Conservation (phyloP, 176 grass and related monocot species). For the Ensete ventricosum region DNA sequence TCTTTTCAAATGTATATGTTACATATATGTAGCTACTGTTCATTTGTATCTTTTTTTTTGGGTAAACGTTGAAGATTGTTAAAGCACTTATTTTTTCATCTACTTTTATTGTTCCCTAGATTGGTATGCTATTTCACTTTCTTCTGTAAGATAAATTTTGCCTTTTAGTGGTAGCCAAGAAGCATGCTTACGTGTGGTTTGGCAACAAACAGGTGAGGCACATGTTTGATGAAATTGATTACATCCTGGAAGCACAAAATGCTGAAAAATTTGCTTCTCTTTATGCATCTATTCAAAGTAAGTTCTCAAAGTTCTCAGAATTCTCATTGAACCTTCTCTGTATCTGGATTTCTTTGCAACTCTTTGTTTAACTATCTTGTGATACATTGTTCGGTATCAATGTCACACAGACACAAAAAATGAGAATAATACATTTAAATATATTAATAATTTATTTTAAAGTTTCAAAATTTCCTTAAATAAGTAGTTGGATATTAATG, state of each 20-base stretch:
- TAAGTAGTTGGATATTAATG: no score
- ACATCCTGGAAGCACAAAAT: constrained; percentile 71
- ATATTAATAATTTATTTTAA: no score
- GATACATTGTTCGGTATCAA: not conserved
- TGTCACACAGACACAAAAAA: not conserved
- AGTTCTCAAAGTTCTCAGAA: constrained; percentile 16
- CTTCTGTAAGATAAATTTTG: not conserved
- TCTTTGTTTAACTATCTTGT: not conserved
- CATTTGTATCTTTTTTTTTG: not conserved
- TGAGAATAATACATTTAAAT: no score
- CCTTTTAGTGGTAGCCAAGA: not conserved
- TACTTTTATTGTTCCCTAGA: not conserved
- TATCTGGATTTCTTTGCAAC: not conserved
- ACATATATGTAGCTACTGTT: not conserved
- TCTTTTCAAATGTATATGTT: not conserved
- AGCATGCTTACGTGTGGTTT: constrained; percentile 7
- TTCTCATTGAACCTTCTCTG: not conserved
- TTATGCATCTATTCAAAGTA: constrained; percentile 45
- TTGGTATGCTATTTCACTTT: not conserved
- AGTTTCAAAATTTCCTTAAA: no score
- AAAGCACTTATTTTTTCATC: not conserved
- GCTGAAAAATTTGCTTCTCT: constrained; percentile 84
- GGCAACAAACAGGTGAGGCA: constrained; percentile 65
- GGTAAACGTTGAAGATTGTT: not conserved
- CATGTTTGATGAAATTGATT: constrained; percentile 99